These are phyloP conservation scores for Madurella mycetomatis DNA, from an alignment of 2,329 filamentous ascomycete genomes.

Conservation along the genomic window DNA sequence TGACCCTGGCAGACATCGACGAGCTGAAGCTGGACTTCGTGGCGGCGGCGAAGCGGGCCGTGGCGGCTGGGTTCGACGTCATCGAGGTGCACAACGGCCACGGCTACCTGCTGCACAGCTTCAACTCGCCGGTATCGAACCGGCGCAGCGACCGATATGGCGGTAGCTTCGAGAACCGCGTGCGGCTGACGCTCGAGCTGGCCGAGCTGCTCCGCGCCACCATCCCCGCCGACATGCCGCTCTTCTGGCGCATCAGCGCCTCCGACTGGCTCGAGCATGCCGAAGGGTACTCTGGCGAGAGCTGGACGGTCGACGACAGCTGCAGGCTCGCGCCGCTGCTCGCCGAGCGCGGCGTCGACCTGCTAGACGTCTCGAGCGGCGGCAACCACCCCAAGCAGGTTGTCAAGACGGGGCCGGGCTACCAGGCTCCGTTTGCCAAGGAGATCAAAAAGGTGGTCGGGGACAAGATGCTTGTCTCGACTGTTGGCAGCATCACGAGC, in stretches of 20 bases:
- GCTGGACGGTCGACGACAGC: slow-evolving; percentile 65
- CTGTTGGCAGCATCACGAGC: slow-evolving; percentile 47
- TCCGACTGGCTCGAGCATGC: slow-evolving; percentile 70
- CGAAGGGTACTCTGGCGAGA: slow-evolving; percentile 43
- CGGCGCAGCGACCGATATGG: slow-evolving; percentile 64
- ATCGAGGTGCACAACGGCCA: slow-evolving; percentile 74
- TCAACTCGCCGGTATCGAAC: slow-evolving; percentile 68
- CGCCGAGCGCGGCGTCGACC: slow-evolving; percentile 63
- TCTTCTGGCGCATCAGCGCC: slow-evolving; percentile 69
- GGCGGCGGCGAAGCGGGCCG: slow-evolving; percentile 48
- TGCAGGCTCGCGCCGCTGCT: slow-evolving; percentile 59
- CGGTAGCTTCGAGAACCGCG: slow-evolving; percentile 67
- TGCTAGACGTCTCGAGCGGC: slow-evolving; percentile 68
- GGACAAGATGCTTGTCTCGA: slow-evolving; percentile 45
- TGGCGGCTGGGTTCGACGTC: slow-evolving; percentile 62
- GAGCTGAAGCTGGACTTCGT: slow-evolving; percentile 57
- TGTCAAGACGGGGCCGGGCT: slow-evolving; percentile 56
- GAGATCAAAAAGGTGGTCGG: slow-evolving; percentile 67
- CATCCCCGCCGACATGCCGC: slow-evolving; percentile 64
- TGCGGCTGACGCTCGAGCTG: slow-evolving; percentile 62
- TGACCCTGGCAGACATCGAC: slow-evolving; percentile 63
- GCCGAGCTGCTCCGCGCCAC: slow-evolving; percentile 56
- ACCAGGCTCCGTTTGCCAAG: slow-evolving; percentile 68
- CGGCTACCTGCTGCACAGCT: slow-evolving; percentile 69
- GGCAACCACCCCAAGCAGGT: slow-evolving; percentile 59